A percentile compares a stretch with the other conserved stretches of the same genome.
These are phyloP conservation scores for Mycosphaerella arachidis DNA, from an alignment of 2,329 filamentous ascomycete species.

Conservation along the genomic window DNA sequence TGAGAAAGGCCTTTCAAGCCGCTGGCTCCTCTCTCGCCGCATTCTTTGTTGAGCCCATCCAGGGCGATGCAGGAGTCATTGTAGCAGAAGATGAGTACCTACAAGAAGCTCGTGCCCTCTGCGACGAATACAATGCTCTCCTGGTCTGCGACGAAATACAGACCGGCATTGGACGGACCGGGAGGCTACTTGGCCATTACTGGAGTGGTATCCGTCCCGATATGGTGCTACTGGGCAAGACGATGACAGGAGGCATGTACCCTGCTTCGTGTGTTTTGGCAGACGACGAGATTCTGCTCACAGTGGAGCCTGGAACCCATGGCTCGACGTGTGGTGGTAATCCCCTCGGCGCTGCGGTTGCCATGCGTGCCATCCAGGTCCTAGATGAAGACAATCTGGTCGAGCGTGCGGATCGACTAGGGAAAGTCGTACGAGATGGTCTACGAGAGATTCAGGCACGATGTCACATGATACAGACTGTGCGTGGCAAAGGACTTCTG, in stretches of 20 bases:
- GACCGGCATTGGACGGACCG: conserved; percentile 90
- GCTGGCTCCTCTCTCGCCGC: conserved; percentile 82
- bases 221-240: conserved; percentile 88
- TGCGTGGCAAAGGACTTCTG: conserved; percentile 86
- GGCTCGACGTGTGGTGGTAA: conserved; percentile 96
- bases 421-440: conserved; percentile 75
- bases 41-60: conserved; percentile 92
- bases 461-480: conserved; percentile 70
- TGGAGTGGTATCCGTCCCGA: conserved; percentile 94
- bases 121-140: conserved; percentile 89
- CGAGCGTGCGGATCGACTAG: conserved; percentile 72
- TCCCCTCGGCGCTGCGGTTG: conserved; percentile 87
- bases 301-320: conserved; percentile 91
- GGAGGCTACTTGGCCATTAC: conserved; percentile 85
- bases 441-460: conserved; percentile 60
- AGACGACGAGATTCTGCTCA: conserved; percentile 86
- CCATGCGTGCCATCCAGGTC: conserved; percentile 87
- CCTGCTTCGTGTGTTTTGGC: conserved; percentile 90
- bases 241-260: conserved; percentile 96
- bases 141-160: conserved; percentile 98
- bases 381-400: conserved; percentile 87
- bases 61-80: conserved; percentile 93
- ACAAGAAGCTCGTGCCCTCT: conserved; percentile 69
- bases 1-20: conserved; percentile 70
- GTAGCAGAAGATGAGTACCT: conserved; percentile 89